Percentiles rank a stretch among this genome's conserved stretches.
Conservation (phyloP, 495 filamentous ascomycete genomes). For the Daldinia decipiens region DNA sequence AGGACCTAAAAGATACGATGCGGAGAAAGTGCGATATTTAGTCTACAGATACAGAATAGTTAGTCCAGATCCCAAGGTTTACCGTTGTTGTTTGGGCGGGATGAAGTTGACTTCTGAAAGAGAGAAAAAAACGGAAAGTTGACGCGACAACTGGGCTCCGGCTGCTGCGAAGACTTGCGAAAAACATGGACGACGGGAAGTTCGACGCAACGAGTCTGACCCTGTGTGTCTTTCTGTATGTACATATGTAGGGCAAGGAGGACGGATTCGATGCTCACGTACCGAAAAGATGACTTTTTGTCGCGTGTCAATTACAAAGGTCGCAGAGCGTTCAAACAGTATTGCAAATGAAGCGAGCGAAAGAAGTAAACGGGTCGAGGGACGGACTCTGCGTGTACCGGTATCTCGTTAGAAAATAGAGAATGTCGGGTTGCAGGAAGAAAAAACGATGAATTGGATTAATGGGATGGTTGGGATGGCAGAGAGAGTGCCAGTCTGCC, state of each 20-base stretch:
- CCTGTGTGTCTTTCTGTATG: background rate
- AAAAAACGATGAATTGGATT: slow-evolving; percentile 38
- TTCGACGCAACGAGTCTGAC: background rate
- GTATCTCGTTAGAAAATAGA: slow-evolving; percentile 36
- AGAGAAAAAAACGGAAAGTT: background rate
- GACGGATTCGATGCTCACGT: slow-evolving; percentile 27
- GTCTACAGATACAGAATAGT: slow-evolving; percentile 36
- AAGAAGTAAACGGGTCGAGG: slow-evolving; percentile 27
- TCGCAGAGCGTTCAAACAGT: slow-evolving; percentile 28
- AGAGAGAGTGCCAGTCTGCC: slow-evolving; percentile 36
- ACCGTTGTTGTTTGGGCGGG: slow-evolving; percentile 6
- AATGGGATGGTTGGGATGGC: slow-evolving; percentile 16
- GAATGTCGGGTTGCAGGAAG: slow-evolving; percentile 34
- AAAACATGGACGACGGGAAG: background rate
- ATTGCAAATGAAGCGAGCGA: slow-evolving; percentile 33
- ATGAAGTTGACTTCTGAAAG: slow-evolving; percentile 20
- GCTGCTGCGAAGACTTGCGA: background rate
- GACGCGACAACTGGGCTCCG: slow-evolving; percentile 3
- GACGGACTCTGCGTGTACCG: slow-evolving; percentile 32
- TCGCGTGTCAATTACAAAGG: slow-evolving; percentile 36
- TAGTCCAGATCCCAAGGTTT: slow-evolving; percentile 18
- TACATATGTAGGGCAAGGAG: background rate
- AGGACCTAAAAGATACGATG: slow-evolving; percentile 41
- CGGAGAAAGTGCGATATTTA: slow-evolving; percentile 41
- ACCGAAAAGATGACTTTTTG: slow-evolving; percentile 33